These are phyloP conservation scores for Lactarius indigo DNA, from an alignment of 768 basidiomycete species.

Conservation along the genomic window DNA sequence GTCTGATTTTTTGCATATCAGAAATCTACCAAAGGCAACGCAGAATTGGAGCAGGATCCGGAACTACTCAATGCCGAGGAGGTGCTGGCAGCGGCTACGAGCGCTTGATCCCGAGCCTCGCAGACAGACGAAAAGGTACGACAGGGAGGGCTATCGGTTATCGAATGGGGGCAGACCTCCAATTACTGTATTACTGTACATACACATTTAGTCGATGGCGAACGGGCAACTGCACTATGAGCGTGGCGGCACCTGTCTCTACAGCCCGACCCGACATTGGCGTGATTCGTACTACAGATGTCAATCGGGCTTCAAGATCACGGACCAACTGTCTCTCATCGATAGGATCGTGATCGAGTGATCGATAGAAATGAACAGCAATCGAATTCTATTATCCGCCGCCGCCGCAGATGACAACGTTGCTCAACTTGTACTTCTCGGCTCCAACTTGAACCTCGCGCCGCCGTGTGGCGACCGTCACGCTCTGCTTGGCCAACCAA, in stretches of 20 bases:
- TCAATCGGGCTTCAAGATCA: too few species aligned
- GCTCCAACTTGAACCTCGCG: not conserved
- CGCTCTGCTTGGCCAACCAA: too few species aligned
- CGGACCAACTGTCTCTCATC: too few species aligned
- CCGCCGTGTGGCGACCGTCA: not conserved
- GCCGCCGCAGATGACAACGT: not conserved
- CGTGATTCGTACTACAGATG: too few species aligned
- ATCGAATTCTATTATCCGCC: too few species aligned
- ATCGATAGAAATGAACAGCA: not conserved
- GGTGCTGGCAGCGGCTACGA: constrained; percentile 42
- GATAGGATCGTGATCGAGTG: too few species aligned
- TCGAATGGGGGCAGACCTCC: not conserved
- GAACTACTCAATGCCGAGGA: constrained; percentile 49
- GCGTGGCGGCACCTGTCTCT: too few species aligned
- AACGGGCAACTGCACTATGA: not conserved
- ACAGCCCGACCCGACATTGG: not conserved
- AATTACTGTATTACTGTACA: not conserved
- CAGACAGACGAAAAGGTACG: not conserved
- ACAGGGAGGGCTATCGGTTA: not conserved
- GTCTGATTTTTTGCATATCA: constrained; percentile 25
- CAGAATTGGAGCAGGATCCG: constrained; percentile 35
- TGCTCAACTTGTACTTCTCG: not conserved
- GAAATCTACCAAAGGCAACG: constrained; percentile 44
- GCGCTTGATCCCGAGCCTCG: not conserved
- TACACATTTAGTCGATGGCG: not conserved